A percentile compares a stretch with the other conserved stretches of the same genome.
Evolutionary conservation across 805 yeast species (phyloP).

Genomic region (Saccharomycodes ludwigii): DNA sequence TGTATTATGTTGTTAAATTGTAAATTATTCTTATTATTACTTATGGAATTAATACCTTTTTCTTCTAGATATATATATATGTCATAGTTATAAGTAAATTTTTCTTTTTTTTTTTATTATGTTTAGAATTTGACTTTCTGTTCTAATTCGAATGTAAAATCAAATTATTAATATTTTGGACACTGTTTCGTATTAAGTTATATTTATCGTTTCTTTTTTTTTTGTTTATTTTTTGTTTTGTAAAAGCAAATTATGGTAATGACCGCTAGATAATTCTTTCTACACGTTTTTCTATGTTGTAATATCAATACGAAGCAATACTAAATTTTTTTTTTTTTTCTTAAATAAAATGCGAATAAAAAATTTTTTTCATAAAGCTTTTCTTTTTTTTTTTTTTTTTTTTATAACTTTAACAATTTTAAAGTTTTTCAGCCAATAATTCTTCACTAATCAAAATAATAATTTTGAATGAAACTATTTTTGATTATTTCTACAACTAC

Average conservation of each 20-base stretch:
- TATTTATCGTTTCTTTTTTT: conserved; percentile 1
- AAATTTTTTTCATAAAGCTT: not conserved
- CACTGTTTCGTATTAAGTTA: not conserved
- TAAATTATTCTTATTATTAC: conserved; percentile 1
- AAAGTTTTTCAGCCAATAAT: not conserved
- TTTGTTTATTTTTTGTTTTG: not conserved
- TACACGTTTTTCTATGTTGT: not conserved
- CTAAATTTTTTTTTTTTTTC: not conserved
- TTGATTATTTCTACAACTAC: not conserved
- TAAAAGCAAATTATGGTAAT: not conserved
- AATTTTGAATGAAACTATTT: too few relatives aligned
- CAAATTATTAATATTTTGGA: not conserved
- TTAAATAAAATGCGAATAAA: too few relatives aligned
- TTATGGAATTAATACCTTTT: too few relatives aligned
- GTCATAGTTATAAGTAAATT: not conserved
- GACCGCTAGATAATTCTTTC: not conserved
- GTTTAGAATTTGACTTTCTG: conserved; percentile 1
- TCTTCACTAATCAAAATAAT: too few relatives aligned
- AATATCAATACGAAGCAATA: not conserved
- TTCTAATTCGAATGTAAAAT: conserved; percentile 2
- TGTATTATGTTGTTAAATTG: conserved; percentile 33
- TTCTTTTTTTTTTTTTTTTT: not conserved
- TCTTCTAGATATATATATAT: conserved; percentile 2
- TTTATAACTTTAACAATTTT: conserved; percentile 1
- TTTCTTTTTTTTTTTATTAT: conserved; percentile 7